Base-by-base conservation (phyloP, 1,284 basidiomycete genomes). In the Phellinidium pouzarii region DNA sequence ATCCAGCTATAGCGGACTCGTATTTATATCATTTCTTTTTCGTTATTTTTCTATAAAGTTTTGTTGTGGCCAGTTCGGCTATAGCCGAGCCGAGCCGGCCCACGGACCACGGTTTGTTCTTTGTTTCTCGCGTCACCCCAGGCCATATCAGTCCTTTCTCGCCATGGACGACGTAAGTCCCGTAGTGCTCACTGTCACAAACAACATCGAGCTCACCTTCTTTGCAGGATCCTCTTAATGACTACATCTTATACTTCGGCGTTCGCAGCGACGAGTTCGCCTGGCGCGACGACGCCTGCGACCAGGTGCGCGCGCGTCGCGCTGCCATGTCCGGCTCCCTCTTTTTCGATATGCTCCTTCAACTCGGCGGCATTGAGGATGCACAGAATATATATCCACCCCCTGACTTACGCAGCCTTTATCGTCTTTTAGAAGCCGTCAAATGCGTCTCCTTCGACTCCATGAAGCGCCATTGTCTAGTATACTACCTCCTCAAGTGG, bases 401-500 rank as follows among this genome's bases (percentile, higher is more conserved):
- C 1, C 61, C 65, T n/a, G 77, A 81, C 65, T 66, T 71, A 34
- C 65, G 67, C 8, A 65, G 71, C 2, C 74, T 91, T 20, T 63
- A 73, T 50, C 69, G 67, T 7, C 72, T 91, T 4, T 67, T 90
- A 40, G 68, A 75, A 19, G 77, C 77, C 19, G 85, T 91, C 57
- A 72, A 77, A 48, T 59, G 67, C 27, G 83, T 79, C 1, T 64
- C 68, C 3, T 91, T 86, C 59, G 88, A 91, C 64, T 64, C 67
- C 26, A 73, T 91, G 53, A 90, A 91, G 72, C 82, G 82, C 65
- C 81, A 88, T 56, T 87, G 84, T 58, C 68, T 91, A 31, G 68
- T 88, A 1, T 91, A 88, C 66, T 88, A 80, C 61, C 67, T 91
- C 56, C 71, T 91, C 52, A 88, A 86, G 62, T 87, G 82, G 79